Base-by-base conservation (phyloP, 306 rosid genomes). In the Herpetospermum pedunculosum region DNA sequence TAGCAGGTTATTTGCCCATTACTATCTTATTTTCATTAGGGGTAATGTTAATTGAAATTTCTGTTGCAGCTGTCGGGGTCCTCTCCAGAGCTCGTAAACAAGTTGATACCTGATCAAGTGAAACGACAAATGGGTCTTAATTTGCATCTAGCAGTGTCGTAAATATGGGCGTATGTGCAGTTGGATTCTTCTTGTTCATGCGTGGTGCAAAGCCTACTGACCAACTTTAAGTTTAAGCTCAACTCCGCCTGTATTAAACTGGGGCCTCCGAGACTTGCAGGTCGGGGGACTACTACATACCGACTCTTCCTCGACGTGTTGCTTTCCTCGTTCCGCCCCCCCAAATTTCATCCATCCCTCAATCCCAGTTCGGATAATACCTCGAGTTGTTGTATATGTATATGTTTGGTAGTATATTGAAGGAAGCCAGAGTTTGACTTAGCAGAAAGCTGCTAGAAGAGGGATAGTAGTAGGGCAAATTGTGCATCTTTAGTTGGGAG, bases 91-190 rank as follows among this genome's bases (percentile, higher is more conserved):
- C 96, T 93, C 41, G 62, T 89, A 72, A 85, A 86, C 60, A 89
- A 76, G 92, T 86, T 93, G 84, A 85, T 93, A 81, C 98, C 98
- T 13, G 97, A 93, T 55, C 91, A 89, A 30, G 83, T 84, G 88
- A 91, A 93, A 88, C 88, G 97, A 64, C 96, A 93, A 75, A 84
- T 86, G 64, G 94, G 96, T 43, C 85, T 76, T 63, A 84, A 84
- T 79, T 74, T 40, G 73, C 96, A 87, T 74, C 78, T 76, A 48
- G 78, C 87, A 2, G 94, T 87, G 77, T 82, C 96, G 37, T 90
- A 78, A 81, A 79, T 76, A 84, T 78, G 76, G 77, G 74, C 68
- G 14, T 3, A 50, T 52, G 68, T 73, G 82, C 78, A 79, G 79
- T 75, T 65, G 46, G 67, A 74, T 73, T 84, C 70, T 73, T 81